Conservation (phyloP, 345 rosid species). For the Psidium guajava region DNA sequence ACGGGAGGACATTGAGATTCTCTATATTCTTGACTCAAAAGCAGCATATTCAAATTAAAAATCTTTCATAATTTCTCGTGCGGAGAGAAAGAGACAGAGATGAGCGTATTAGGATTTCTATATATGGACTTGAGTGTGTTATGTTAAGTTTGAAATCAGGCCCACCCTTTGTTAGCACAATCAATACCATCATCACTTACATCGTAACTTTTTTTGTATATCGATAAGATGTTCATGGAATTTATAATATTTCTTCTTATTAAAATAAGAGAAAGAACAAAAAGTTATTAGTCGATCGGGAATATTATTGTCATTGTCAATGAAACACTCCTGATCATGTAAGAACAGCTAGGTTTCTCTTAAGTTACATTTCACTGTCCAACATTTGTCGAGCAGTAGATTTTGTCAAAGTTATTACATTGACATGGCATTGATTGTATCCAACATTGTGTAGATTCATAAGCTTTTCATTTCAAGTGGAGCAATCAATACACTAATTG, state of each 20-base stretch:
- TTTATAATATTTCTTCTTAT: not conserved
- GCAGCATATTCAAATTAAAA: accelerated
- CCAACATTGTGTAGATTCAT: not conserved
- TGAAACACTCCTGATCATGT: not conserved
- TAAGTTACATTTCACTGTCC: not conserved
- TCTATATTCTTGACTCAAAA: not conserved
- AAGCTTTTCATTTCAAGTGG: not conserved
- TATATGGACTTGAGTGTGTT: not conserved
- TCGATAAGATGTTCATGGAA: not conserved
- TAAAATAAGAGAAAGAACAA: not conserved
- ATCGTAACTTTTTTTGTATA: not conserved
- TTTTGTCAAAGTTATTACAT: not conserved
- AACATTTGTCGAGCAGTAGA: not conserved
- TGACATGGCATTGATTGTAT: not conserved
- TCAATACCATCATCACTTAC: not conserved
- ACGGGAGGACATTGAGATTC: not conserved
- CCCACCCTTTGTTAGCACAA: not conserved
- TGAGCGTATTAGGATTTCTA: not conserved
- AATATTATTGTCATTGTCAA: not conserved
- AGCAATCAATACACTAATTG: not conserved
- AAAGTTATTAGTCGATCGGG: not conserved
- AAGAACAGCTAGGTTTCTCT: not conserved
- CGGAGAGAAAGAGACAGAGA: not conserved
- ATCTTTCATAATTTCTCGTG: not conserved
- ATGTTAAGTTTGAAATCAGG: not conserved